Base-by-base conservation (phyloP, 257 asterid species). In the Primulina eburnea region DNA sequence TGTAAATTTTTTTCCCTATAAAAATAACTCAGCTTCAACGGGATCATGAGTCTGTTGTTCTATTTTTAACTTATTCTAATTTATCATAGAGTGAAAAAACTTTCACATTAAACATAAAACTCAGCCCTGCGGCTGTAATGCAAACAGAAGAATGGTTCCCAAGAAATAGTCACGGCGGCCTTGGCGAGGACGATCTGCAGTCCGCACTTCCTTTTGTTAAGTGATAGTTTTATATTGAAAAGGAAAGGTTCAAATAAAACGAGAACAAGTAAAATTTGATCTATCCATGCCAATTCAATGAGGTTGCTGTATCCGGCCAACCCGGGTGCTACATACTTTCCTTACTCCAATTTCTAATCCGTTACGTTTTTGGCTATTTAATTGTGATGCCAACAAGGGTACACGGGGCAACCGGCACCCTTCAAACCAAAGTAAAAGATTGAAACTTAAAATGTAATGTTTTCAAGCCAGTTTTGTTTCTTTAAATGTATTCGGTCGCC, bases 11-110 rank as follows among this genome's bases (percentile, higher is more conserved):
- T 28, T 28, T 2, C 29, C 29, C 55, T 37, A 30, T 11, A 65
- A 61, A 74, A 35, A 21, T 21, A 21, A 21, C 24, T 21, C 24
- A 21, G 58, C 37, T 64, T 29, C 6, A 72, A 71, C 64, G 65
- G 58, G 56, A 68, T 5, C 60, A 1, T 12, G 7, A 37, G 73
- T 65, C 3, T 28, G 30, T 28, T 3, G 30, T 28, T 28, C 30
- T 28, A 28, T 3, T 28, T 28, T 28, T 28, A 28, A 28, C 30
- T 28, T 28, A 3, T 28, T 2, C 30, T 28, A 28, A 28, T 28
- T 2, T 61, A 40, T 6, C 60, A 60, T 43, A 59, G 28, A 58
- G 58, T 10, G 65, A 18, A 60, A 18, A 47, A 2, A 57, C 35
- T 11, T 7, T 24, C n/a, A 16, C 57, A 24, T 11, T 40, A 56